Evolutionary conservation across 768 basidiomycete species (phyloP).

Genomic region (Tephrocybe sp.): DNA sequence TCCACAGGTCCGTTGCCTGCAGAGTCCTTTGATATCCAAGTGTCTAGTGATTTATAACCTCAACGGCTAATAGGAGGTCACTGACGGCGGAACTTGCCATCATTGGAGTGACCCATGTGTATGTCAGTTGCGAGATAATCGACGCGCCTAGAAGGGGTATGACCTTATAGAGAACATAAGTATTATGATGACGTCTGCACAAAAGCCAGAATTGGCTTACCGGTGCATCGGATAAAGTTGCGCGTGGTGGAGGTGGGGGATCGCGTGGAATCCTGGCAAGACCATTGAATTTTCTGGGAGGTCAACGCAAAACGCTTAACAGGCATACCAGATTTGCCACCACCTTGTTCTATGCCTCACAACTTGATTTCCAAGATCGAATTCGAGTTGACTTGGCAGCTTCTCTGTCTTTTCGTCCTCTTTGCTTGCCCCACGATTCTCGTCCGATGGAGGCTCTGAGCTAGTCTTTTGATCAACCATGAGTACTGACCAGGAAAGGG

Average conservation of each 20-base stretch:
- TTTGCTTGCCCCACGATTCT: neutral
- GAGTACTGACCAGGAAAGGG: too few relatives aligned
- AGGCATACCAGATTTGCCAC: conserved; percentile 54
- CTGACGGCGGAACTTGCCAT: conserved; percentile 36
- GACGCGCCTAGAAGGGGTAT: conserved; percentile 63
- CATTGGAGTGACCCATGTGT: conserved; percentile 62
- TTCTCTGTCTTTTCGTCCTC: conserved; percentile 10
- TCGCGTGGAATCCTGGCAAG: conserved; percentile 54
- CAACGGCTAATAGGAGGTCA: neutral
- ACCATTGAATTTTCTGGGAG: neutral
- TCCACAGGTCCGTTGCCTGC: conserved; percentile 76
- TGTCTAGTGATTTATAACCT: conserved; percentile 27
- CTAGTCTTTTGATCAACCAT: conserved; percentile 2
- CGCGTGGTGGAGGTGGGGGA: conserved; percentile 56
- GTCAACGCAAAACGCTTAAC: neutral
- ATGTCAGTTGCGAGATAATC: conserved; percentile 59
- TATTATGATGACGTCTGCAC: neutral
- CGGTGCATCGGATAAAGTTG: conserved; percentile 54
- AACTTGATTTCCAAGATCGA: conserved; percentile 40
- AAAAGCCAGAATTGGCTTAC: conserved; percentile 23
- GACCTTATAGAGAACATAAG: conserved; percentile 26
- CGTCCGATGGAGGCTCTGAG: conserved; percentile 6
- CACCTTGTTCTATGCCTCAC: conserved; percentile 44
- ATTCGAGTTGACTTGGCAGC: conserved; percentile 25
- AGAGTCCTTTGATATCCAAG: conserved; percentile 73